Conservation (phyloP, 257 asterid genomes). For the Petunia axillaris region DNA sequence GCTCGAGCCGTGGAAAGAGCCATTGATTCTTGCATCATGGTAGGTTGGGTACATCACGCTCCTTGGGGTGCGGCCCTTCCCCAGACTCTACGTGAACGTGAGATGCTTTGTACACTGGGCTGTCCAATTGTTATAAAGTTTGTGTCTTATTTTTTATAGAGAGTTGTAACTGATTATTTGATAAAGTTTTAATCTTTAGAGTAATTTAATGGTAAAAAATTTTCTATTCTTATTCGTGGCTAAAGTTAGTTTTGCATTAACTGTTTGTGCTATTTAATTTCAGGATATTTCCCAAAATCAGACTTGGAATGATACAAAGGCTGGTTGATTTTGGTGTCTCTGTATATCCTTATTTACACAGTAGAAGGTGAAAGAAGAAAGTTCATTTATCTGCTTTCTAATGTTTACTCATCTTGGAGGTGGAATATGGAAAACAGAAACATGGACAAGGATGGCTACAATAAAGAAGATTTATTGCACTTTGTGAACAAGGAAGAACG, state of each 20-base stretch:
- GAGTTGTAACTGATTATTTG: not conserved
- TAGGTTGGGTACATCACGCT: too few relatives aligned
- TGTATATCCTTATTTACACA: not conserved
- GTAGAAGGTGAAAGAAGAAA: slow-evolving; percentile 6
- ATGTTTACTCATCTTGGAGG: slow-evolving; percentile 41
- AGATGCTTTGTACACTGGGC: too few relatives aligned
- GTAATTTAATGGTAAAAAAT: not conserved
- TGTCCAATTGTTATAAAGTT: not conserved
- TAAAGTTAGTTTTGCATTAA: not conserved
- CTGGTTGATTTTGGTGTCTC: not conserved
- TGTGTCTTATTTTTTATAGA: not conserved
- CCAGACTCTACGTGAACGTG: too few relatives aligned
- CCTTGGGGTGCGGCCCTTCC: too few relatives aligned
- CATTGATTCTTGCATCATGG: too few relatives aligned
- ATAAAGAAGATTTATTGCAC: slow-evolving; percentile 38
- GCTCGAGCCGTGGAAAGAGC: too few relatives aligned
- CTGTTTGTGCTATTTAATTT: not conserved
- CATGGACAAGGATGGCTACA: slow-evolving; percentile 41
- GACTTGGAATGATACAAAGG: not conserved
- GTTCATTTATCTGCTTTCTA: slow-evolving; percentile 27
- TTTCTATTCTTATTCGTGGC: not conserved
- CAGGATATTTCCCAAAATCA: not conserved
- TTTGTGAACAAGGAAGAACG: slow-evolving; percentile 41
- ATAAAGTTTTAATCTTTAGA: slow-evolving; percentile 9
- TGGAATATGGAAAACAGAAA: slow-evolving; percentile 48